Percentiles rank a stretch among this genome's conserved stretches.
These are phyloP conservation scores for Aspergillus ellipticus DNA, from an alignment of 495 filamentous ascomycete genomes.

Conservation along the genomic window DNA sequence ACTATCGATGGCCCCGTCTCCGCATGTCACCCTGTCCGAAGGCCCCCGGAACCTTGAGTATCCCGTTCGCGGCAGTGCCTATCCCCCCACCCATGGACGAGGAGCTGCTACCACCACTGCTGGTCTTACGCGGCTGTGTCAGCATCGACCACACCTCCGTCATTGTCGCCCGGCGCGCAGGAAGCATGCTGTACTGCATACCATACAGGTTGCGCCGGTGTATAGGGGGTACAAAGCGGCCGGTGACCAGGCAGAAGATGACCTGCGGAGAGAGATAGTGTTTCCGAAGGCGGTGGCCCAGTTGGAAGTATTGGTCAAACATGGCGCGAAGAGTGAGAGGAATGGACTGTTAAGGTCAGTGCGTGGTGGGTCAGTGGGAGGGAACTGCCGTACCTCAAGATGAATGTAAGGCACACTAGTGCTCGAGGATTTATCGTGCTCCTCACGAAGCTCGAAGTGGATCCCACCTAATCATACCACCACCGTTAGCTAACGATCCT, in stretches of 20 bases:
- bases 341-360: slow-evolving; percentile 58
- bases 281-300: slow-evolving; percentile 84
- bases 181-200: slow-evolving; percentile 97
- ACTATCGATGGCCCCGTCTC: slow-evolving; percentile 39
- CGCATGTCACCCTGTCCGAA: slow-evolving; percentile 35
- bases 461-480: slow-evolving; percentile 66
- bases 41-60: slow-evolving; percentile 33
- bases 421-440: slow-evolving; percentile 25
- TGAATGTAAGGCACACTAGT: slow-evolving; percentile 70
- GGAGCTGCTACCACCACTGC: slow-evolving; percentile 23
- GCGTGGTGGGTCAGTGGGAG: neutral
- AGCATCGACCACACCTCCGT: slow-evolving; percentile 80
- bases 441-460: slow-evolving; percentile 79
- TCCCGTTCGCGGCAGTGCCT: slow-evolving; percentile 23
- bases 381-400: slow-evolving; percentile 57
- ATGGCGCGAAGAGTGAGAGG: slow-evolving; percentile 86
- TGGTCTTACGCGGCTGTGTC: slow-evolving; percentile 48
- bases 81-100: slow-evolving; percentile 29
- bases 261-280: slow-evolving; percentile 91
- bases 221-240: slow-evolving; percentile 86
- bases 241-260: slow-evolving; percentile 80
- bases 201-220: slow-evolving; percentile 93
- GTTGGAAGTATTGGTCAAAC: slow-evolving; percentile 96
- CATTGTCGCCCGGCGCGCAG: slow-evolving; percentile 72
- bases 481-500: neutral